Conservation (phyloP, 306 rosid genomes). For the Prinsepia uniflora region DNA sequence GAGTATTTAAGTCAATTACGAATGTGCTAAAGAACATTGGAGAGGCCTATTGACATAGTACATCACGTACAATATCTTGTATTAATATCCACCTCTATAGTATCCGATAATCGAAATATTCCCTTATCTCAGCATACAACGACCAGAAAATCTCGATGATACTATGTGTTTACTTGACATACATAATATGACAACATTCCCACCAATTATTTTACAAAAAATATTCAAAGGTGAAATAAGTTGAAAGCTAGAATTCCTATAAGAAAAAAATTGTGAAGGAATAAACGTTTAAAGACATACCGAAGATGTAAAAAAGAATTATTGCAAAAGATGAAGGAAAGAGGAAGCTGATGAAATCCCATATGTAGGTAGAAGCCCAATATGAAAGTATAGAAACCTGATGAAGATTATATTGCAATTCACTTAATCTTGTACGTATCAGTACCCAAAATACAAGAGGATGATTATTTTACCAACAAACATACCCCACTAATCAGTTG, state of each 20-base stretch:
- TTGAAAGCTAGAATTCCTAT: slow-evolving; percentile 8
- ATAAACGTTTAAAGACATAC: slow-evolving; percentile 38
- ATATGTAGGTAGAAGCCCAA: slow-evolving; percentile 79
- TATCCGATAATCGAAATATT: neutral
- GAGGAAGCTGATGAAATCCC: slow-evolving; percentile 95
- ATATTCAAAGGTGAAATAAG: neutral
- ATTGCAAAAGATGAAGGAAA: slow-evolving; percentile 79
- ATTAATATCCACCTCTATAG: neutral
- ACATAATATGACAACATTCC: neutral
- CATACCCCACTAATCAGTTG: slow-evolving; percentile 94
- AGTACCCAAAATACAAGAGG: slow-evolving; percentile 12
- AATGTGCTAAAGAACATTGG: neutral
- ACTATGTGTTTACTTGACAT: neutral
- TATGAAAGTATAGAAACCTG: slow-evolving; percentile 87
- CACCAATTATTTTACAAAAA: neutral
- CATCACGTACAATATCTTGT: neutral
- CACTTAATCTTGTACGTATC: slow-evolving; percentile 1
- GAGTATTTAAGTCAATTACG: neutral
- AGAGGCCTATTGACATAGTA: neutral
- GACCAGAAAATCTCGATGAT: neutral
- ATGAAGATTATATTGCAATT: slow-evolving; percentile 24
- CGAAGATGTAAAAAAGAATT: slow-evolving; percentile 71
- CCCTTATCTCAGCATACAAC: neutral
- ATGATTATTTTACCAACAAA: slow-evolving; percentile 15
- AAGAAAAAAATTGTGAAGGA: neutral